Evolutionary conservation across 805 yeast species (phyloP).

Genomic region (Maudiozyma barnettii): DNA sequence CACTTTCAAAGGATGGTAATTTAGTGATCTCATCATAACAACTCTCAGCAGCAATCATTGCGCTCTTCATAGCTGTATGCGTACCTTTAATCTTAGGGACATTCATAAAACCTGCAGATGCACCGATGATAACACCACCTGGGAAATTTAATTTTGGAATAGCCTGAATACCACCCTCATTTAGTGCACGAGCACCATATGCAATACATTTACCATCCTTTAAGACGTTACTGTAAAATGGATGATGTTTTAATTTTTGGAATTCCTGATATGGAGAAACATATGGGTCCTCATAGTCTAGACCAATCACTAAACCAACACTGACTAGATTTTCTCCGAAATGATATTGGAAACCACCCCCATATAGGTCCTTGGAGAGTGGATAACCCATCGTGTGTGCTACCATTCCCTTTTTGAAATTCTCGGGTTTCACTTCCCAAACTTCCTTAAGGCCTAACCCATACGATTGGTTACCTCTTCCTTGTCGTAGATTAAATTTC

Average conservation of each 20-base stretch:
- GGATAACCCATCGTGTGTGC: conserved; percentile 91
- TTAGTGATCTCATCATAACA: conserved; percentile 49
- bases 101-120: conserved; percentile 92
- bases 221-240: conserved; percentile 62
- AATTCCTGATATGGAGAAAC: conserved; percentile 93
- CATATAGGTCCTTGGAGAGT: conserved; percentile 60
- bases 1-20: conserved; percentile 33
- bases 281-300: conserved; percentile 92
- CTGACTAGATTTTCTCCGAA: conserved; percentile 89
- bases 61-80: conserved; percentile 94
- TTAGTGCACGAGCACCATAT: conserved; percentile 91
- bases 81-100: conserved; percentile 97
- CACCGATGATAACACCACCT: conserved; percentile 93
- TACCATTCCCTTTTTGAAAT: conserved; percentile 70
- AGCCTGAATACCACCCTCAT: conserved; percentile 94
- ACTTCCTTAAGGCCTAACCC: conserved; percentile 95
- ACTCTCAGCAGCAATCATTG: conserved; percentile 87
- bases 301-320: conserved; percentile 89
- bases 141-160: conserved; percentile 88
- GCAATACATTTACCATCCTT: conserved; percentile 88
- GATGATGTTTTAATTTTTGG: conserved; percentile 88
- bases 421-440: conserved; percentile 85
- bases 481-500: conserved; percentile 57
- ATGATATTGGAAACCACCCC: conserved; percentile 96
- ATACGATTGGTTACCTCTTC: conserved; percentile 68